Evolutionary conservation across 768 basidiomycete species (phyloP), one percentile per base, ranked within the genome.

Genomic region (Paxillus rubicundulus): DNA sequence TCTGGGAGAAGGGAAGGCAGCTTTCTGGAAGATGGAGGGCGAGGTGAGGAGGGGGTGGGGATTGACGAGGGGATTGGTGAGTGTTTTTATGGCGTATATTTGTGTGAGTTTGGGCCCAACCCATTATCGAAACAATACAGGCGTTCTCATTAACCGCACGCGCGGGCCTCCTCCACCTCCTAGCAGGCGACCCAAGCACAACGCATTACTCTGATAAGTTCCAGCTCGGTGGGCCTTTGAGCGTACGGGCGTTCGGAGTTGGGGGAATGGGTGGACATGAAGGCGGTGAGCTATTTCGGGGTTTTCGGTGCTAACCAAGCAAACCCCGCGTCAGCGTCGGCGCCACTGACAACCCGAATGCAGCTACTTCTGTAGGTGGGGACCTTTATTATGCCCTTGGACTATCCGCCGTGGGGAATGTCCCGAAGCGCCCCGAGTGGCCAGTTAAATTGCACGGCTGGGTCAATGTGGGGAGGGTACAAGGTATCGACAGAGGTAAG

Each of bases 211-310:
- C 84, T 1, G 97, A 99, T 70, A 83, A 93, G 5, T 93, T 93
- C 68, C 94, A 96, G 58, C 78, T 98, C 0, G 97, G 97, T 21
- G 97, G 97, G 0, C 94, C 97, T 0, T 81, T 86, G 7, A 91
- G 84, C 48, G 77, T 98, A 0, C 77, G 97, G 5, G 81, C 82
- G 46, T 95, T 96, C 71, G 78, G 78, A 40, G 74, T 77, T 6
- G 91, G 89, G 62, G 76, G 84, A 4, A 75, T 97, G 72, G 94
- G 94, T 5, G 86, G 88, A 0, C 78, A 77, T 18, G 91, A 94
- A 55, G 81, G 82, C 16, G 62, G 91, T 91, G 61, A 57, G 82
- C 68, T 32, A 30, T 42, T 30, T 45, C 13, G 34, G 24, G 30
- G 18, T 33, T 18, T 45, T 53, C 33, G 4, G 10, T 33, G 33